These are phyloP conservation scores for Canariomyces notabilis DNA, from an alignment of 2,329 filamentous ascomycete species.

Conservation along the genomic window DNA sequence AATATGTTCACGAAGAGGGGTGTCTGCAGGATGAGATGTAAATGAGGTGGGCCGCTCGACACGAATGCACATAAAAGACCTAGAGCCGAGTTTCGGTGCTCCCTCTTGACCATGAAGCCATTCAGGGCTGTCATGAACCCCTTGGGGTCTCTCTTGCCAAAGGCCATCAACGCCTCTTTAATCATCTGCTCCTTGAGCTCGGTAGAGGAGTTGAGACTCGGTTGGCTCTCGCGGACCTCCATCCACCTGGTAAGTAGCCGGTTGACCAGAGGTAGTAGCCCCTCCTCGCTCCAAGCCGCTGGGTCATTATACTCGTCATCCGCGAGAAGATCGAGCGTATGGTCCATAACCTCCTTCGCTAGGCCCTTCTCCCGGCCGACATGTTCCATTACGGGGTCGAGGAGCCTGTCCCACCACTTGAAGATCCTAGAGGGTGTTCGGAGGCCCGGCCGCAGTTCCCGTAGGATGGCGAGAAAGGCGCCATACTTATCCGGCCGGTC, in stretches of 20 bases:
- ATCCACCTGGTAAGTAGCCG: conserved; percentile 56
- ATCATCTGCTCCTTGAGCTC: conserved; percentile 47
- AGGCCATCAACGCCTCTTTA: conserved; percentile 49
- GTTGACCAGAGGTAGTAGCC: conserved; percentile 47
- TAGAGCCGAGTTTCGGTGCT: conserved; percentile 59
- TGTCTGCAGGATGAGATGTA: conserved; percentile 68
- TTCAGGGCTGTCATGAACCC: conserved; percentile 63
- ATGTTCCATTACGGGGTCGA: conserved; percentile 50
- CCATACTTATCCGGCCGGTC: conserved; percentile 52
- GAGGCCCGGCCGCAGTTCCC: conserved; percentile 59
- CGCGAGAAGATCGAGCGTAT: conserved; percentile 59
- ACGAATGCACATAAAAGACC: conserved; percentile 68
- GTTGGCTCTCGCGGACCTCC: conserved; percentile 38
- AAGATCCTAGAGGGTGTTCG: conserved; percentile 57
- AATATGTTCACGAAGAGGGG: conserved; percentile 66
- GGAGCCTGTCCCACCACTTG: conserved; percentile 66
- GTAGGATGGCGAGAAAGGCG: conserved; percentile 64
- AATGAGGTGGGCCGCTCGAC: conserved; percentile 70
- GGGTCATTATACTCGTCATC: conserved; percentile 56
- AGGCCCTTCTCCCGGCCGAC: conserved; percentile 58
- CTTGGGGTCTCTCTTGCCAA: conserved; percentile 64
- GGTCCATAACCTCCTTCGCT: conserved; percentile 59
- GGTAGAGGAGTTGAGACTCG: conserved; percentile 33
- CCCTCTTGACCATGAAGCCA: conserved; percentile 58
- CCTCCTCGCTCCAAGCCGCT: conserved; percentile 36